Evolutionary conservation across 1,284 basidiomycete species (phyloP).

Genomic region (Boletellus deceptivus): DNA sequence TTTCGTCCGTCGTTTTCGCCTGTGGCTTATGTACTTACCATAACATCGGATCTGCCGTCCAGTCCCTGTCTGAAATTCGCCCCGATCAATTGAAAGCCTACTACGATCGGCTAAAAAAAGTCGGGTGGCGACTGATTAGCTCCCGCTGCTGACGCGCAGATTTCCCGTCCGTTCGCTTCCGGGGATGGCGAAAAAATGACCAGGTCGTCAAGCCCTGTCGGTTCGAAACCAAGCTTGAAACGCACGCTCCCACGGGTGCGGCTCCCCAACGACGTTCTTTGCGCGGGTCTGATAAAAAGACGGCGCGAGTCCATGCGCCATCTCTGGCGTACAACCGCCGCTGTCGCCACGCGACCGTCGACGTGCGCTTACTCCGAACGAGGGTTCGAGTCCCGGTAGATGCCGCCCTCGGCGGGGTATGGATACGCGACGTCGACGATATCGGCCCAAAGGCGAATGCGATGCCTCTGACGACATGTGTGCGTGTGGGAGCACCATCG

Average conservation of each 20-base stretch:
- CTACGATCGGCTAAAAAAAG: slow-evolving; percentile 13
- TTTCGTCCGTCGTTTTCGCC: slow-evolving; percentile 16
- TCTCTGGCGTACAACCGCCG: neutral
- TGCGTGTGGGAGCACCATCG: no score
- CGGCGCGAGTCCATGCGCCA: neutral
- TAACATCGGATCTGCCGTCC: slow-evolving; percentile 4
- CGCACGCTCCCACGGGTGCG: neutral
- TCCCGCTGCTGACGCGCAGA: slow-evolving; percentile 5
- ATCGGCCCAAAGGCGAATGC: no score
- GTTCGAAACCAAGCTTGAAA: slow-evolving; percentile 10
- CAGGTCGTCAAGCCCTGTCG: slow-evolving; percentile 2
- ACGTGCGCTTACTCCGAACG: no score
- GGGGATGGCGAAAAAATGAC: slow-evolving; percentile 5
- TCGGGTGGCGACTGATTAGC: neutral
- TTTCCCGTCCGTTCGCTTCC: slow-evolving; percentile 12
- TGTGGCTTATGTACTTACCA: neutral
- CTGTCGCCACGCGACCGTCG: no score
- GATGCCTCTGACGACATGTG: slow-evolving; percentile 1
- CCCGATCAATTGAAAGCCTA: slow-evolving; percentile 7
- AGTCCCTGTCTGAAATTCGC: slow-evolving; percentile 9
- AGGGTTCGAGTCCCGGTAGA: no score
- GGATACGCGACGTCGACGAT: slow-evolving; percentile 1
- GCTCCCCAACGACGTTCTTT: neutral
- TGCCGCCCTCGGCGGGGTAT: neutral
- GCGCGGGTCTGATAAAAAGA: neutral